Evolutionary conservation across 2,329 filamentous ascomycete species (phyloP).

Genomic region (Pleurostoma richardsiae): DNA sequence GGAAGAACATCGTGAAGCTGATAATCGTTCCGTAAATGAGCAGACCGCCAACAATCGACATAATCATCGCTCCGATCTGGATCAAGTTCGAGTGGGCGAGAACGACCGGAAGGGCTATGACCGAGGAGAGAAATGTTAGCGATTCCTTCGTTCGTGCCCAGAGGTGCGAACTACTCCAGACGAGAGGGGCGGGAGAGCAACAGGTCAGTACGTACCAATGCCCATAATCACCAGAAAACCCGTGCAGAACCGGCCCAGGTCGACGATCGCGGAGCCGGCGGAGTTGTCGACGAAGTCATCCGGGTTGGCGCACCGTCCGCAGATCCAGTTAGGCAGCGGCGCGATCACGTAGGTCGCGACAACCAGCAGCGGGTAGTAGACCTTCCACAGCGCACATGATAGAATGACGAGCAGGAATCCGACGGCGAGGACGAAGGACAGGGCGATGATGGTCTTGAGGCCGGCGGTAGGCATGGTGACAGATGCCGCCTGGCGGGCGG

Average conservation of each 20-base stretch:
- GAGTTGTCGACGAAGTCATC: slow-evolving; percentile 92
- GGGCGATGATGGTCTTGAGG: slow-evolving; percentile 97
- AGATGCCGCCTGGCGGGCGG: neutral
- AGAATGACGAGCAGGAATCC: slow-evolving; percentile 99
- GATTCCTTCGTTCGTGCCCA: neutral
- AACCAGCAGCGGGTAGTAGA: slow-evolving; percentile 92
- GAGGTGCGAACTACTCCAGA: neutral
- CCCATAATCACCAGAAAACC: slow-evolving; percentile 97
- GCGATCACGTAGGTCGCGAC: slow-evolving; percentile 94
- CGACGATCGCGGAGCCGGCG: slow-evolving; percentile 71
- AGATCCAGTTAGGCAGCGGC: slow-evolving; percentile 95
- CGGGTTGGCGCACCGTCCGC: slow-evolving; percentile 77
- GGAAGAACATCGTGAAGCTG: slow-evolving; percentile 97
- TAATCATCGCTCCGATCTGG: slow-evolving; percentile 78
- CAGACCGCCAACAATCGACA: slow-evolving; percentile 88
- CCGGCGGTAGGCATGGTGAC: slow-evolving; percentile 70
- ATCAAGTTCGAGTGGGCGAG: slow-evolving; percentile 87
- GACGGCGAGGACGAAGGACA: slow-evolving; percentile 97
- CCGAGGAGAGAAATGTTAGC: neutral
- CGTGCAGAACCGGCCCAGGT: slow-evolving; percentile 90
- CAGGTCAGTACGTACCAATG: slow-evolving; percentile 63
- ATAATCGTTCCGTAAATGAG: slow-evolving; percentile 98
- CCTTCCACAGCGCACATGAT: slow-evolving; percentile 89
- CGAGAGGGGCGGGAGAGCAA: neutral
- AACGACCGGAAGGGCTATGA: slow-evolving; percentile 74